Percentiles rank a stretch among this genome's conserved stretches.
These are phyloP conservation scores for Hypholoma sublateritium DNA, from an alignment of 768 basidiomycete species.

Conservation along the genomic window DNA sequence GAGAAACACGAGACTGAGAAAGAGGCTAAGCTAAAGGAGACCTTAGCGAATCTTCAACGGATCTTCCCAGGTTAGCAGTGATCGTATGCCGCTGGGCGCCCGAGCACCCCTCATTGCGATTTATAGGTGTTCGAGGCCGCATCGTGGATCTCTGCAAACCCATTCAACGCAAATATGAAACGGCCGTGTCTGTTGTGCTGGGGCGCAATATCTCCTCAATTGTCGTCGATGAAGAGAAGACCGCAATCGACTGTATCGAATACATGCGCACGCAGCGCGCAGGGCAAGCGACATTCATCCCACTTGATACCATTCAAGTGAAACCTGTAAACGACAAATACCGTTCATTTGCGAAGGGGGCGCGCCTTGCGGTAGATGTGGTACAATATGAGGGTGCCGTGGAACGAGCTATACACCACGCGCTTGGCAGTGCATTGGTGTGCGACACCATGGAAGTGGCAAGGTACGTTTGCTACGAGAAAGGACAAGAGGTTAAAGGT, in stretches of 20 bases:
- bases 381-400: constrained; percentile 81
- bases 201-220: constrained; percentile 95
- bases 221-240: constrained; percentile 96
- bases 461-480: constrained; percentile 87
- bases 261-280: constrained; percentile 95
- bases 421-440: constrained; percentile 91
- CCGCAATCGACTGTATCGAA: constrained; percentile 97
- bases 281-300: constrained; percentile 97
- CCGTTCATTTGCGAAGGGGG: constrained; percentile 87
- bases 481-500: constrained; percentile 97
- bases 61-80: constrained; percentile 74
- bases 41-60: constrained; percentile 76
- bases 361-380: constrained; percentile 82
- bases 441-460: constrained; percentile 97
- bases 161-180: constrained; percentile 87
- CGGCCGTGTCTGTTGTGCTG: constrained; percentile 87
- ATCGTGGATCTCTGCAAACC: constrained; percentile 95
- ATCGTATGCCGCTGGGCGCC: background rate
- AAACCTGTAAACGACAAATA: constrained; percentile 95
- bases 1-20: constrained; percentile 86
- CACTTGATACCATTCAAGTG: constrained; percentile 95
- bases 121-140: constrained; percentile 83
- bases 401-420: constrained; percentile 94
- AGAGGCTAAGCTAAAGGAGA: constrained; percentile 84
- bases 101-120: background rate